A percentile compares a stretch with the other conserved stretches of the same genome.
phyloP scores from a whole-genome alignment of 495 filamentous ascomycete species.

The Penicillium nucicola region DNA sequence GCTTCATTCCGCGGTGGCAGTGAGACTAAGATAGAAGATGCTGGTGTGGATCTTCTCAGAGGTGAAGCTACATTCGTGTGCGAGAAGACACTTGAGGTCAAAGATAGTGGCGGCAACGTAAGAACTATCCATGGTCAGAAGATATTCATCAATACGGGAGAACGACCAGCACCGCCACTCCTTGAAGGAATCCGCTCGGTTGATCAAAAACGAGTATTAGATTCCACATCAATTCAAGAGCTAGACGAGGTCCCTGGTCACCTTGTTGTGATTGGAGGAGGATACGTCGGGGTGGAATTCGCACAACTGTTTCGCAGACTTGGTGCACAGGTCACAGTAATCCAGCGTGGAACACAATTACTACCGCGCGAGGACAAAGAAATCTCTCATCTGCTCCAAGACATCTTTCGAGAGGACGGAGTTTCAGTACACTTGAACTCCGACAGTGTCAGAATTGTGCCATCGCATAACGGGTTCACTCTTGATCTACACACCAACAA shows the following conservation, averaged over 20 bases:
- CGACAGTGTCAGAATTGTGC: conserved; percentile 8
- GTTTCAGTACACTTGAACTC: conserved; percentile 27
- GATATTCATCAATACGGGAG: conserved; percentile 47
- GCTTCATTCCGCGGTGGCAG: conserved; percentile 42
- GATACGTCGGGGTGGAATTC: conserved; percentile 50
- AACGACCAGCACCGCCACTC: conserved; percentile 32
- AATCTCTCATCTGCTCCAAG: too few species aligned
- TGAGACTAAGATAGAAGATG: conserved; percentile 29
- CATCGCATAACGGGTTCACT: conserved; percentile 4
- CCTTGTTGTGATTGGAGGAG: conserved; percentile 48
- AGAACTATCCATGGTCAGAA: conserved; percentile 26
- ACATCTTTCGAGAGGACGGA: too few species aligned
- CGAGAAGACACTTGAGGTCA: conserved; percentile 19
- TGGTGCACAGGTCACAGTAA: conserved; percentile 41
- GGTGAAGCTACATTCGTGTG: conserved; percentile 40
- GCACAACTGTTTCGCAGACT: conserved; percentile 48
- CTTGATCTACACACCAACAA: conserved; percentile 7
- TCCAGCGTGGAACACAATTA: conserved; percentile 40
- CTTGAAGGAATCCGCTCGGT: conserved; percentile 38
- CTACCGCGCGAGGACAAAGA: conserved; percentile 20
- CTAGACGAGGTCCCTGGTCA: conserved; percentile 28
- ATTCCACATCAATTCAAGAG: too few species aligned
- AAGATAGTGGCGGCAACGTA: too few species aligned
- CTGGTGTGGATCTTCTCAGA: conserved; percentile 44
- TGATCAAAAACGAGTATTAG: conserved; percentile 46